Evolutionary conservation across 2,329 filamentous ascomycete genomes (phyloP), one percentile per base, ranked within the genome.

Genomic region (Ophiocordyceps camponoti-floridani): DNA sequence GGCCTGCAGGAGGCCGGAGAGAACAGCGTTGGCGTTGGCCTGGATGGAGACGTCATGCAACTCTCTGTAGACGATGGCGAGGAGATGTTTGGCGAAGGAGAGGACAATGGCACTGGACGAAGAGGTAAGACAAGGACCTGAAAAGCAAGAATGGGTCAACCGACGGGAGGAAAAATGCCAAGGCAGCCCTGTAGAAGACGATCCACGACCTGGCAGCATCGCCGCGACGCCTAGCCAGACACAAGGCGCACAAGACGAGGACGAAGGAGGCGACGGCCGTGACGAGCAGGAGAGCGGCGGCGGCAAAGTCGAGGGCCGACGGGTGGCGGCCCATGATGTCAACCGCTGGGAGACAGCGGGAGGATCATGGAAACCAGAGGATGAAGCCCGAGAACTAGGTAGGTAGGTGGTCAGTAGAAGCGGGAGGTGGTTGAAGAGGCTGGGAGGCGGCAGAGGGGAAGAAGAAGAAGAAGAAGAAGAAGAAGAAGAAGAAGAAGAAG

Each of bases 191-290:
- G 43, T 55, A 50, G 16, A 47, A 54, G 2, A 42, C 47, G 12
- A 56, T 51, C 16, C 52, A 57, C 27, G 42, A 48, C 33, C 55
- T 47, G 1, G 53, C 53, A 2, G 51, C 49, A 30, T 59, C 57
- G 0, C 47, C 48, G 16, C 47, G 47, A 28, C 49, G 46, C 1
- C 53, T 53, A 1, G 50, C 48, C 7, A 49, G n/a, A 38, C 52
- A 54, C 12, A 55, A 38, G 11, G 54, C 43, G 23, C 45, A 49
- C 28, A 54, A 45, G 47, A 54, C 50, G 26, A 57, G 33, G 13
- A 52, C 30, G 11, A 52, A 1, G 6, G 51, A 44, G 1, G 55
- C 49, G 2, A 55, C 42, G 28, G 28, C 43, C 10, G 45, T 50
- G 33, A 48, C n/a, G 27, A 50, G 44, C 42, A 50, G 23, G 40